Evolutionary conservation across 345 rosid species (phyloP).

Genomic region (Euphorbia pulcherrima): DNA sequence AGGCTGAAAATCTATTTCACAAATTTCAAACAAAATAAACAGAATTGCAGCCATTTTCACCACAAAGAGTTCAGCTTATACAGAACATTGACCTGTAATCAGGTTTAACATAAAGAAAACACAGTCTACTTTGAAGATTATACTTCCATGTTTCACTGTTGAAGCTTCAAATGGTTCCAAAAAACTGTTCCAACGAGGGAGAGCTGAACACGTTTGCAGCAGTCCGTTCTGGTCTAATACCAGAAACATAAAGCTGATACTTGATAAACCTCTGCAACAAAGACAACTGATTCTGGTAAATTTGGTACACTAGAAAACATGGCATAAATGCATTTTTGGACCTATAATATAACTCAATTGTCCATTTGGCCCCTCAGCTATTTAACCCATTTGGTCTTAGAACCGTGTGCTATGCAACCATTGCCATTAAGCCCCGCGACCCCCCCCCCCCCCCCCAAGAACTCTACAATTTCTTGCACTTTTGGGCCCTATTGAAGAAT

Average conservation of each 20-base stretch:
- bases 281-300: slow-evolving; percentile 1
- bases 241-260: slow-evolving; percentile 76
- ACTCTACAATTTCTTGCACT: no score
- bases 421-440: no score
- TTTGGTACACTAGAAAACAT: background rate
- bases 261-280: slow-evolving; percentile 83
- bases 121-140: slow-evolving; percentile 3
- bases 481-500: no score
- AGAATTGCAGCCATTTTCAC: slow-evolving; percentile 9
- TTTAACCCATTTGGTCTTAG: no score
- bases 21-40: slow-evolving; percentile 29
- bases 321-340: no score
- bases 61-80: background rate
- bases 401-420: no score
- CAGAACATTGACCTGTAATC: slow-evolving; percentile 14
- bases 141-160: slow-evolving; percentile 17
- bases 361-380: no score
- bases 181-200: slow-evolving; percentile 80
- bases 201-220: slow-evolving; percentile 77
- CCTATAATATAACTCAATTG: no score
- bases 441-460: no score
- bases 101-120: slow-evolving; percentile 12
- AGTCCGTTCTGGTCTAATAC: slow-evolving; percentile 48
- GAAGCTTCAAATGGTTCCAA: slow-evolving; percentile 52
- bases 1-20: slow-evolving; percentile 30